These are phyloP conservation scores for Tricholoma sp. DNA, from an alignment of 768 basidiomycete species.

Conservation along the genomic window DNA sequence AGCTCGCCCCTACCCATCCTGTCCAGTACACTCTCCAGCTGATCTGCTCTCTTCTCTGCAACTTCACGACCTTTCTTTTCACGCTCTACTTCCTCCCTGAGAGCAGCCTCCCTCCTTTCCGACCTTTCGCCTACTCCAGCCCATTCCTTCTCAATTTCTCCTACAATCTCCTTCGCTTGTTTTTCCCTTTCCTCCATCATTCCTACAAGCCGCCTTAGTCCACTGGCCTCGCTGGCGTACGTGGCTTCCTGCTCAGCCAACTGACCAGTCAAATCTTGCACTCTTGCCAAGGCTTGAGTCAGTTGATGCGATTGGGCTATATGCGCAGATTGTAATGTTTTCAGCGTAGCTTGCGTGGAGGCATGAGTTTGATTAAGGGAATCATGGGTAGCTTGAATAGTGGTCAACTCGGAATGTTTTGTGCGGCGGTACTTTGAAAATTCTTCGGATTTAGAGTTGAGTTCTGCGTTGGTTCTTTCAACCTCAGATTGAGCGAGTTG, in stretches of 20 bases:
- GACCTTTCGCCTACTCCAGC: conserved; percentile 65
- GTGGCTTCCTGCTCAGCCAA: conserved; percentile 83
- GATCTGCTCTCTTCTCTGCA: conserved; percentile 65
- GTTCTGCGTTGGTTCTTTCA: conserved; percentile 64
- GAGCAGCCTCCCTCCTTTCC: conserved; percentile 57
- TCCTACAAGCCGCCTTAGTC: conserved; percentile 66
- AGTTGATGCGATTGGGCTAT: conserved; percentile 69
- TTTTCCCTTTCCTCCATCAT: conserved; percentile 88
- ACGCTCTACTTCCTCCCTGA: conserved; percentile 67
- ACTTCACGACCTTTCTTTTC: conserved; percentile 67
- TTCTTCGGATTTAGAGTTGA: conserved; percentile 71
- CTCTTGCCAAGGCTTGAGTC: conserved; percentile 67
- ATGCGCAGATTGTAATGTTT: conserved; percentile 69
- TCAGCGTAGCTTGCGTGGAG: conserved; percentile 62
- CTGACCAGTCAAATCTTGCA: conserved; percentile 70
- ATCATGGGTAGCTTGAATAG: conserved; percentile 75
- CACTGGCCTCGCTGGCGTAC: conserved; percentile 72
- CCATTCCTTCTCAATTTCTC: conserved; percentile 80
- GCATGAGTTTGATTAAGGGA: conserved; percentile 61
- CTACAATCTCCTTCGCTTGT: conserved; percentile 78
- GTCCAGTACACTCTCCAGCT: conserved; percentile 68
- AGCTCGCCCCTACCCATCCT: conserved; percentile 70
- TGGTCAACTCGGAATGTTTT: conserved; percentile 73
- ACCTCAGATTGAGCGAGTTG: conserved; percentile 72
- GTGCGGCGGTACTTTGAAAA: conserved; percentile 77